These are phyloP conservation scores for Penicillium sp. DNA, from an alignment of 2,329 filamentous ascomycete genomes.

Conservation along the genomic window DNA sequence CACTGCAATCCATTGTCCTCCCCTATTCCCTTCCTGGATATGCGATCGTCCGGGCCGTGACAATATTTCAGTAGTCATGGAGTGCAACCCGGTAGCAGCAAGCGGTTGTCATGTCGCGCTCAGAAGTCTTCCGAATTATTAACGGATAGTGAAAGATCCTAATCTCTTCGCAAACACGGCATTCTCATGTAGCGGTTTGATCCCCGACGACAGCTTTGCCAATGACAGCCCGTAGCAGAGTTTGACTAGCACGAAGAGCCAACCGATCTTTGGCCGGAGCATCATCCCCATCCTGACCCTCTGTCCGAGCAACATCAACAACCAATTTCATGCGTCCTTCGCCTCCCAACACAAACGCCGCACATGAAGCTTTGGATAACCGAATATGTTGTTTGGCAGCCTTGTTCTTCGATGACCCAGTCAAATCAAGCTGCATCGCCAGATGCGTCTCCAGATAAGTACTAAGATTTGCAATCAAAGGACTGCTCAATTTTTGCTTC, in stretches of 20 bases:
- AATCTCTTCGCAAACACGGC: neutral
- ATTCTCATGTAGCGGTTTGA: slow-evolving; percentile 16
- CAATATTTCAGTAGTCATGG: neutral
- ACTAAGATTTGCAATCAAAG: slow-evolving; percentile 27
- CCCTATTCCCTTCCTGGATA: too few species aligned
- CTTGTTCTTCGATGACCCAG: slow-evolving; percentile 11
- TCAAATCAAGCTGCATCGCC: slow-evolving; percentile 41
- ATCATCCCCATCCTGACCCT: slow-evolving; percentile 12
- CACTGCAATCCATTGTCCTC: neutral
- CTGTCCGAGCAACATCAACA: slow-evolving; percentile 22
- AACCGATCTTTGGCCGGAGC: slow-evolving; percentile 11
- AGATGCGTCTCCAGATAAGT: slow-evolving; percentile 40
- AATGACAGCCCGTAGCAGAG: slow-evolving; percentile 33
- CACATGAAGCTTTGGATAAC: slow-evolving; percentile 39
- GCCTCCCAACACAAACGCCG: slow-evolving; percentile 38
- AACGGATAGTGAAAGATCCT: neutral
- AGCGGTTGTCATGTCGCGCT: neutral
- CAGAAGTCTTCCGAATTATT: neutral
- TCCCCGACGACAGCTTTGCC: slow-evolving; percentile 27
- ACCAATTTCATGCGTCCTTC: slow-evolving; percentile 43
- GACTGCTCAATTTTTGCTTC: slow-evolving; percentile 10
- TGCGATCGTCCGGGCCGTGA: neutral
- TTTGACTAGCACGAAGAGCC: slow-evolving; percentile 33
- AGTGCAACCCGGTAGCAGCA: neutral
- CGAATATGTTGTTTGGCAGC: slow-evolving; percentile 29